These are phyloP conservation scores for Gossypium sturtianum DNA, from an alignment of 345 rosid genomes.

Conservation along the genomic window DNA sequence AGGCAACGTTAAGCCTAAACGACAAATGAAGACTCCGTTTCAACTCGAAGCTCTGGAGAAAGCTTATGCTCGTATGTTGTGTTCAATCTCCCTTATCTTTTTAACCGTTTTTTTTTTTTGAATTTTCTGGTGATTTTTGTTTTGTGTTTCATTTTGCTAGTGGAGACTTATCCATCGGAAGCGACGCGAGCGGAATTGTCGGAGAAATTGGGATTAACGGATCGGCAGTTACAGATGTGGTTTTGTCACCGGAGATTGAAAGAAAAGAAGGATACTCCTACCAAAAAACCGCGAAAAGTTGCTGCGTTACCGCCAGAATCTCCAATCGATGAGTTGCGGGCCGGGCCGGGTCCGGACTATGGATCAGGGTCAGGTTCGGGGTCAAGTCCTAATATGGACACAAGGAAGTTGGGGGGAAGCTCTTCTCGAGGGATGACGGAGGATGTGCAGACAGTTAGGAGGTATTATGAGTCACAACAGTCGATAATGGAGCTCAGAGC, in stretches of 20 bases:
- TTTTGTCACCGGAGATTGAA: conserved; percentile 96
- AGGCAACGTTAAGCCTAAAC: conserved; percentile 67
- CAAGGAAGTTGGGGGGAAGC: conserved; percentile 41
- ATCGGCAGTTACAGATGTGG: conserved; percentile 99
- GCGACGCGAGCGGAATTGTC: conserved; percentile 65
- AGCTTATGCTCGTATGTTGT: conserved; percentile 49
- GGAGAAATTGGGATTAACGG: conserved; percentile 73
- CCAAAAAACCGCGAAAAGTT: conserved; percentile 44
- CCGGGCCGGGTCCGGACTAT: conserved; percentile 43
- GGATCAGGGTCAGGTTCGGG: conserved; percentile 68
- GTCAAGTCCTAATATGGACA: conserved; percentile 57
- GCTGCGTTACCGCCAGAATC: conserved; percentile 31
- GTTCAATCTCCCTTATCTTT: not conserved
- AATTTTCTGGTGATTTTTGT: conserved; percentile 2
- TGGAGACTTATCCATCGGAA: conserved; percentile 86
- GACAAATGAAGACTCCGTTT: conserved; percentile 98
- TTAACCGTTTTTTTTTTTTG: not conserved
- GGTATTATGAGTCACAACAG: conserved; percentile 60
- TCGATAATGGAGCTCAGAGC: conserved; percentile 81
- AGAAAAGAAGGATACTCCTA: conserved; percentile 68
- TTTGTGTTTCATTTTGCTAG: conserved; percentile 26
- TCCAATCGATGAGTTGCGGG: conserved; percentile 39
- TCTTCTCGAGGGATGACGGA: conserved; percentile 41
- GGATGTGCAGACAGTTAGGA: conserved; percentile 37
- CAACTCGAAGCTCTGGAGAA: conserved; percentile 87